phyloP scores from a whole-genome alignment of 345 rosid genomes.

The Sisymbrium altissimum region DNA sequence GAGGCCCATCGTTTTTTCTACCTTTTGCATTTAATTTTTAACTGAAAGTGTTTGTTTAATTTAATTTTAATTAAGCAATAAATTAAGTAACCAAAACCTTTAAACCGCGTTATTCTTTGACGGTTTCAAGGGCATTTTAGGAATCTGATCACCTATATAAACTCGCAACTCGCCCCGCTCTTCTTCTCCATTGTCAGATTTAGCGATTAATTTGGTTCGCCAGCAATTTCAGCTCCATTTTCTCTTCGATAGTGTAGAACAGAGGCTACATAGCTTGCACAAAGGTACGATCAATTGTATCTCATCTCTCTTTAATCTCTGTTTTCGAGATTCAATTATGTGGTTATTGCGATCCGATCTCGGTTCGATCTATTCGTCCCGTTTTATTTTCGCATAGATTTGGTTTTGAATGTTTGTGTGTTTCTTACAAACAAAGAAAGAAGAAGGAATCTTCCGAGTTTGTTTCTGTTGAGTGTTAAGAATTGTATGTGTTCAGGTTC shows the following conservation, averaged over 20 bases:
- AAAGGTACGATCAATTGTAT: conserved; percentile 12
- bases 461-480: not conserved
- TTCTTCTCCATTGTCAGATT: conserved; percentile 33
- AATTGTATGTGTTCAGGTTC: conserved; percentile 2
- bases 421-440: not conserved
- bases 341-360: conserved; percentile 28
- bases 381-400: not conserved
- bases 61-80: not conserved
- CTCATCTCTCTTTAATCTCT: not conserved
- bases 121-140: conserved; percentile 34
- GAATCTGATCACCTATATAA: conserved; percentile 34
- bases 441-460: not conserved
- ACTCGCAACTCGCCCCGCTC: conserved; percentile 25
- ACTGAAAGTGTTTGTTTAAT: conserved; percentile 7
- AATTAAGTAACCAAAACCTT: conserved; percentile 23
- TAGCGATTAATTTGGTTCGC: not conserved
- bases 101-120: conserved; percentile 28
- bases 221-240: not conserved
- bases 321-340: conserved; percentile 5
- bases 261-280: conserved; percentile 14
- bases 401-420: conserved; percentile 6
- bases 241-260: conserved; percentile 17
- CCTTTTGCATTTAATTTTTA: not conserved
- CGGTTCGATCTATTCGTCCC: conserved; percentile 7
- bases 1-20: conserved; percentile 15